phyloP scores from a whole-genome alignment of 768 basidiomycete genomes.

The Pleurotus eryngii region DNA sequence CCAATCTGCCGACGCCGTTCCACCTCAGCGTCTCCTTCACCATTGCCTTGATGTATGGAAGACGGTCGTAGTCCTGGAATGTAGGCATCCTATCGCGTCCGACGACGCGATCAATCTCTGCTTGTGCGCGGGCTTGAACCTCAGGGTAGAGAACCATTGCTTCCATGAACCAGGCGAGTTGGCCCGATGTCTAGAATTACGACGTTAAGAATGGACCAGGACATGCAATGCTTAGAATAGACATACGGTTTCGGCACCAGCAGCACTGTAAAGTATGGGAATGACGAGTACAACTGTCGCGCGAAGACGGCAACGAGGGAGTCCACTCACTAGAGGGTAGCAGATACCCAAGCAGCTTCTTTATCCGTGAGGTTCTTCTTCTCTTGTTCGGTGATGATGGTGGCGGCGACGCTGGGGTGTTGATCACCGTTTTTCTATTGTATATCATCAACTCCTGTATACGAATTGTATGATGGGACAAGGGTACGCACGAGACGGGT shows the following conservation, averaged over 20 bases:
- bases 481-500: slow-evolving; percentile 6
- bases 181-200: slow-evolving; percentile 17
- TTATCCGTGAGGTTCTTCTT: slow-evolving; percentile 7
- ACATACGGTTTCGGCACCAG: slow-evolving; percentile 19
- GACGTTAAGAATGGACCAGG: slow-evolving; percentile 14
- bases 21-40: slow-evolving; percentile 21
- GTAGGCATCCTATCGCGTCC: slow-evolving; percentile 18
- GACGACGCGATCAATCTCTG: slow-evolving; percentile 22
- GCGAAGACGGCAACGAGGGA: neutral
- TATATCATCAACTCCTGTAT: neutral
- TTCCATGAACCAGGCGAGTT: slow-evolving; percentile 16
- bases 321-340: slow-evolving; percentile 11
- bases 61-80: slow-evolving; percentile 14
- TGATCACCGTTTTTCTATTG: slow-evolving; percentile 10
- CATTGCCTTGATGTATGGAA: slow-evolving; percentile 19
- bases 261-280: slow-evolving; percentile 11
- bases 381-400: slow-evolving; percentile 10
- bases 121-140: slow-evolving; percentile 20
- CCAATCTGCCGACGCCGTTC: slow-evolving; percentile 13
- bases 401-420: slow-evolving; percentile 6
- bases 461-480: too few relatives aligned
- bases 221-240: slow-evolving; percentile 5
- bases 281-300: slow-evolving; percentile 3
- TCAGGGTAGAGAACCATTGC: slow-evolving; percentile 20
- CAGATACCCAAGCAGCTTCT: slow-evolving; percentile 15